These are phyloP conservation scores for Microdochium bolleyi DNA, from an alignment of 2,329 filamentous ascomycete species.

Conservation along the genomic window DNA sequence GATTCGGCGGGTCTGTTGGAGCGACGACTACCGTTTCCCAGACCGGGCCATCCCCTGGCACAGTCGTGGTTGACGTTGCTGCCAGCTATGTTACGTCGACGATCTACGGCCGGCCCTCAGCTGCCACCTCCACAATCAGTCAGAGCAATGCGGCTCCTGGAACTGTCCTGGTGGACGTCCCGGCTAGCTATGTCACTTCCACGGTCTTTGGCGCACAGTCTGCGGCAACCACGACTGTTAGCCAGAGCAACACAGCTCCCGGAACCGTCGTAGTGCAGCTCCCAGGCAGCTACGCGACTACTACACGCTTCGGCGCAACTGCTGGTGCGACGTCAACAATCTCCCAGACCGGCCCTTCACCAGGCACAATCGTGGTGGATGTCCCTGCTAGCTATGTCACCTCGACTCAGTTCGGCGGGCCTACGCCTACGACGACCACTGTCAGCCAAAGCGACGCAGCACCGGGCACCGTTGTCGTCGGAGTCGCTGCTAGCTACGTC, in stretches of 20 bases:
- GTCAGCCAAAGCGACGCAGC: not conserved
- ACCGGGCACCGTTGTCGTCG: not conserved
- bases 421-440: not conserved
- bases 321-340: not conserved
- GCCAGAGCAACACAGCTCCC: not conserved
- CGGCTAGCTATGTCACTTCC: not conserved
- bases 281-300: not conserved
- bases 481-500: not conserved
- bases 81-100: not conserved
- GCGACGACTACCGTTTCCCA: not conserved
- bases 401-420: not conserved
- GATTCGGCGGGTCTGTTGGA: not conserved
- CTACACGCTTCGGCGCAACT: not conserved
- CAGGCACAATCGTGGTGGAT: not conserved
- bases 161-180: not conserved
- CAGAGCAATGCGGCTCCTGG: not conserved
- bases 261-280: not conserved
- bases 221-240: not conserved
- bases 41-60: not conserved
- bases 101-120: not conserved
- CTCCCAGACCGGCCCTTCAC: not conserved
- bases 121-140: not conserved
- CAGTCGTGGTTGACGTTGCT: not conserved
- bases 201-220: not conserved
- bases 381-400: not conserved